Evolutionary conservation across 768 basidiomycete genomes (phyloP).

Genomic region (Rhodotorula toruloides): DNA sequence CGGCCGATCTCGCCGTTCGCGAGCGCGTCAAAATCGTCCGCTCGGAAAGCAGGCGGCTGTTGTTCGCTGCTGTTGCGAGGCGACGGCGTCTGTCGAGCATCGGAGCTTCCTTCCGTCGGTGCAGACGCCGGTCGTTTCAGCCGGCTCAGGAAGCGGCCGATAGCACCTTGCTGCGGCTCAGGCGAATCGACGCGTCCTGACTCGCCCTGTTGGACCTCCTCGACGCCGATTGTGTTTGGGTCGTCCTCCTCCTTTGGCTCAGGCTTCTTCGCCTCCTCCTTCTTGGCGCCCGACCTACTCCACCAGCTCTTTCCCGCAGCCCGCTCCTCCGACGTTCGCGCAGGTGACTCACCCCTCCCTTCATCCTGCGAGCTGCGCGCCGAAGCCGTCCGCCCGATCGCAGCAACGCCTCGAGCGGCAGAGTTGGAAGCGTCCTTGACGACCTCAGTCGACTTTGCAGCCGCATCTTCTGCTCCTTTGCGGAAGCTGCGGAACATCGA

Average conservation of each 20-base stretch:
- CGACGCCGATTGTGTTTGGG: conserved; percentile 7
- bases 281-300: neutral
- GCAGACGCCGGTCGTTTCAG: neutral
- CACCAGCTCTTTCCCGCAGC: neutral
- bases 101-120: neutral
- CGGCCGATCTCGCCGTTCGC: neutral
- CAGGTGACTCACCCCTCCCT: neutral
- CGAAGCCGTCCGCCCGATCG: neutral
- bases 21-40: conserved; percentile 22
- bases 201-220: conserved; percentile 9
- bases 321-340: neutral
- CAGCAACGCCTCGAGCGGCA: neutral
- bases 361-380: neutral
- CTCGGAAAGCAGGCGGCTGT: neutral
- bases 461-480: neutral
- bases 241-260: neutral
- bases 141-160: conserved; percentile 24
- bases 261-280: neutral
- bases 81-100: neutral
- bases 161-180: neutral
- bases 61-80: neutral
- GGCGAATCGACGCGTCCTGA: conserved; percentile 1
- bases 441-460: neutral
- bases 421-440: neutral
- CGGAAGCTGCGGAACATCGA: conserved; percentile 8